These are phyloP conservation scores for Sparassis latifolia DNA, from an alignment of 1,284 basidiomycete species.

Conservation along the genomic window DNA sequence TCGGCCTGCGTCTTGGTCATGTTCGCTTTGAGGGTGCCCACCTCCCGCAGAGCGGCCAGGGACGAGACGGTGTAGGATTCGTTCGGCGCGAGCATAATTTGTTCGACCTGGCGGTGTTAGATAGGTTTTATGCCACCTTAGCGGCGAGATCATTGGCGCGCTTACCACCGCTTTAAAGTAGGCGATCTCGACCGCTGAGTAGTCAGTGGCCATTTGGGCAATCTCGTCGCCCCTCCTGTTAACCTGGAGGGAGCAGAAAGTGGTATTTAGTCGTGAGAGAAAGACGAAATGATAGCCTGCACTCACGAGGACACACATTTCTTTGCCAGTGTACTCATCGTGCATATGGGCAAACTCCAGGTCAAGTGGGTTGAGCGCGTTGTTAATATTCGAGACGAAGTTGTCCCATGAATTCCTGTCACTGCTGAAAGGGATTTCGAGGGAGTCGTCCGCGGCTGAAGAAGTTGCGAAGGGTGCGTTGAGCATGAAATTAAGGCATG, in stretches of 20 bases:
- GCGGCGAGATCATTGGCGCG: constrained; percentile 2
- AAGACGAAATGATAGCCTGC: background rate
- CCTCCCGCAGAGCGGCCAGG: constrained; percentile 69
- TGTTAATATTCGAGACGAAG: constrained; percentile 56
- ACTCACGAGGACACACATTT: constrained; percentile 61
- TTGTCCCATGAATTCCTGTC: constrained; percentile 46
- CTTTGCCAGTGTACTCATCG: constrained; percentile 59
- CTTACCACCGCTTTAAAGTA: constrained; percentile 78
- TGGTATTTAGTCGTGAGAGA: background rate
- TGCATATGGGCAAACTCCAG: constrained; percentile 59
- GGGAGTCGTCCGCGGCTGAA: constrained; percentile 43
- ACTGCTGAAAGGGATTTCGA: constrained; percentile 39
- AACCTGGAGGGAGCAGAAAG: constrained; percentile 37
- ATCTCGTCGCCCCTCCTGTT: constrained; percentile 74
- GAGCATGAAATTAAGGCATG: too few species aligned
- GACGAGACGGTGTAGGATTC: constrained; percentile 74
- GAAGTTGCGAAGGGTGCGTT: background rate
- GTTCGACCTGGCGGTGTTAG: constrained; percentile 55
- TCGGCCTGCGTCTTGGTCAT: constrained; percentile 77
- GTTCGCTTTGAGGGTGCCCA: constrained; percentile 50
- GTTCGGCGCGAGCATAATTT: constrained; percentile 76
- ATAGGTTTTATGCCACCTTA: background rate
- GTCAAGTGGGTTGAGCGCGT: constrained; percentile 56
- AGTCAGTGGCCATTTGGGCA: constrained; percentile 79
- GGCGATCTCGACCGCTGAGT: constrained; percentile 66